Evolutionary conservation across 345 rosid species (phyloP), one percentile per base, ranked within the genome.

Genomic region (Eucalyptus coolabah): DNA sequence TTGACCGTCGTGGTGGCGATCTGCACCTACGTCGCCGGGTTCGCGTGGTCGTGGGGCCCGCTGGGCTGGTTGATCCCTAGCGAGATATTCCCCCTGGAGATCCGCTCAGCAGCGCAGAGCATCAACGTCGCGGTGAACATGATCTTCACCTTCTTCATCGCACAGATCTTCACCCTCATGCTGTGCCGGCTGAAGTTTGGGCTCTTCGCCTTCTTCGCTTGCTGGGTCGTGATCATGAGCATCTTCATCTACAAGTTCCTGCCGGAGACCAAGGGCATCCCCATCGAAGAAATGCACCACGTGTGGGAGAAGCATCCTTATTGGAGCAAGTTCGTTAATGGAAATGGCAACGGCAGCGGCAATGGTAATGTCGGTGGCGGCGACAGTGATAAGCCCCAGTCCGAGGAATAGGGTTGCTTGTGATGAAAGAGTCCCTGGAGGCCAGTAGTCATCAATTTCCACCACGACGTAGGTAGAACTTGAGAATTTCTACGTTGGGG

Each of bases 41-140:
- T 91, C 87, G 96, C 97, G 1, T 94, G 95, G 95, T 95, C 97
- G 18, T 95, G 97, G 97, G 97, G 97, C 17, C 97, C 97, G 6
- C 89, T 95, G 17, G 95, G 96, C 9, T 94, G 96, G 96, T 28
- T 95, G 37, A 95, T 95, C 32, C 97, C 96, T 2, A 95, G 96
- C 86, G 97, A 95, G 87, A 95, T 95, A 37, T 93, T 94, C 88
- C 96, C 96, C 44, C 83, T 95, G 47, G 97, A 95, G 90, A 88
- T 95, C 87, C 88, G 97, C 37, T 95, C 96, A 34, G 96, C 97
- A 4, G 96, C 95, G 32, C 96, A 94, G 88, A 91, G 93, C 87
- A 91, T 95, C 59, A 93, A 90, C 47, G 95, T 93, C 4, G 47
- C 94, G 17, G 94, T 94, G 5, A 94, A 94, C 93, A 93, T 94